These are phyloP conservation scores for Claviceps humidiphila DNA, from an alignment of 2,329 filamentous ascomycete species.

Conservation along the genomic window DNA sequence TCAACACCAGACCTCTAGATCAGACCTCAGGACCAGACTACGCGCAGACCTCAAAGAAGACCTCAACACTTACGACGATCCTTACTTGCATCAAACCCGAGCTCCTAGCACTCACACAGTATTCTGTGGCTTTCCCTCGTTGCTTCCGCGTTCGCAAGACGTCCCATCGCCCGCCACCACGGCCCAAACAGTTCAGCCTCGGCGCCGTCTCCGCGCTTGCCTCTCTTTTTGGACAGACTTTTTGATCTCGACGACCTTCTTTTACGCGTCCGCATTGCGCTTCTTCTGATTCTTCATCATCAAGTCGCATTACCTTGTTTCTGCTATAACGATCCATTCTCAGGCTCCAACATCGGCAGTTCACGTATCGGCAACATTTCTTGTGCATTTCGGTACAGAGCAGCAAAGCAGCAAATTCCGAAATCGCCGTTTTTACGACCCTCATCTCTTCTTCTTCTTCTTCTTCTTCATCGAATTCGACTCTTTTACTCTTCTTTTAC, in stretches of 20 bases:
- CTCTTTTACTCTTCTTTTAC: slow-evolving; percentile 12
- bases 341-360: background rate
- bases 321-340: background rate
- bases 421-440: background rate
- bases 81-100: background rate
- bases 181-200: background rate
- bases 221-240: background rate
- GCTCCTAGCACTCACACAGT: background rate
- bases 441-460: background rate
- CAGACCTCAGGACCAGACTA: too few relatives aligned
- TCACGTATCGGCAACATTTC: background rate
- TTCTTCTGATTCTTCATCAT: background rate
- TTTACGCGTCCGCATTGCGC: background rate
- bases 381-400: background rate
- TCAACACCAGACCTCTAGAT: background rate
- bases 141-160: background rate
- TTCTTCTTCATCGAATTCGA: slow-evolving; percentile 7
- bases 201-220: slow-evolving; percentile 2
- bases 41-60: too few relatives aligned
- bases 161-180: background rate
- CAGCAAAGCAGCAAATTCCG: background rate
- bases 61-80: background rate
- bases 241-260: slow-evolving; percentile 2
- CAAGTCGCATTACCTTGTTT: background rate
- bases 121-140: background rate